These are phyloP conservation scores for Clathrospora elynae DNA, from an alignment of 2,329 filamentous ascomycete genomes.

Conservation along the genomic window DNA sequence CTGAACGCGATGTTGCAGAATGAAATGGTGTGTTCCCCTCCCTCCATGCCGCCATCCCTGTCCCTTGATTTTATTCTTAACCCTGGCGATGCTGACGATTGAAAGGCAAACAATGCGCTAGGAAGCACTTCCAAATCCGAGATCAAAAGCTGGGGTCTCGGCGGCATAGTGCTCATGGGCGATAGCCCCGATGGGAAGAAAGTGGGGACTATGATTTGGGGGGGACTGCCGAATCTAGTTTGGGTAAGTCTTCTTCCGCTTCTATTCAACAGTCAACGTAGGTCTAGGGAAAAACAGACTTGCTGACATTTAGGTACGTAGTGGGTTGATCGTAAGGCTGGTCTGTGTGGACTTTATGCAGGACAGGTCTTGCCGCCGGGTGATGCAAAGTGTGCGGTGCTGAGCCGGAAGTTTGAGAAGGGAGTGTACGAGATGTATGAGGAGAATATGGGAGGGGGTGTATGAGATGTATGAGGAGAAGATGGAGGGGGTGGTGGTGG, in stretches of 20 bases:
- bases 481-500: too few species aligned
- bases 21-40: constrained; percentile 13
- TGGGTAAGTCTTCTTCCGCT: constrained; percentile 33
- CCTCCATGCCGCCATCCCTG: neutral
- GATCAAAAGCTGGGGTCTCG: constrained; percentile 39
- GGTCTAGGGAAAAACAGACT: neutral
- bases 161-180: constrained; percentile 32
- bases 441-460: neutral
- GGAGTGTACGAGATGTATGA: constrained; percentile 8
- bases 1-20: constrained; percentile 46
- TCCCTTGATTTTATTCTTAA: too few species aligned
- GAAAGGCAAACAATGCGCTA: constrained; percentile 29
- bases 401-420: constrained; percentile 28
- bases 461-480: neutral
- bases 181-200: constrained; percentile 32
- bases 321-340: constrained; percentile 43
- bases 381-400: constrained; percentile 24
- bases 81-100: neutral
- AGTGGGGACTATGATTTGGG: constrained; percentile 41
- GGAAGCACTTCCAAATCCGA: constrained; percentile 25
- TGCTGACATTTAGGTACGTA: constrained; percentile 9
- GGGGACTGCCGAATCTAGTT: constrained; percentile 40
- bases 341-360: constrained; percentile 39
- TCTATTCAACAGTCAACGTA: too few species aligned
- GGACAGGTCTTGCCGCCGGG: constrained; percentile 39